These are phyloP conservation scores for Aspergillaceae sp. DNA, from an alignment of 2,329 filamentous ascomycete genomes.

Conservation along the genomic window DNA sequence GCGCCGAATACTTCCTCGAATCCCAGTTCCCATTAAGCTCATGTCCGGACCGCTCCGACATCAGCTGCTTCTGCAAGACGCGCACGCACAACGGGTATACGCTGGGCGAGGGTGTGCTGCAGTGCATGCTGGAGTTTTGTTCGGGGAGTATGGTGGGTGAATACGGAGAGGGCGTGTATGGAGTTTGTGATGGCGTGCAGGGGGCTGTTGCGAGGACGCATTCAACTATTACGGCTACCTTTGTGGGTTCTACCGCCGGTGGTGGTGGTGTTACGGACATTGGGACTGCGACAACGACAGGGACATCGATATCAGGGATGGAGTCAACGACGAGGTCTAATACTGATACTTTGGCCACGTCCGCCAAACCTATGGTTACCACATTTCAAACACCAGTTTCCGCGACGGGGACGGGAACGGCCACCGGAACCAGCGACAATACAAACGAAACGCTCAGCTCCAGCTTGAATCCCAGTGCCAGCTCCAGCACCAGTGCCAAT, in stretches of 20 bases:
- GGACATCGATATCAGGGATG: not conserved
- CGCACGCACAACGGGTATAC: slow-evolving; percentile 56
- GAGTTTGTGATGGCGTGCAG: slow-evolving; percentile 47
- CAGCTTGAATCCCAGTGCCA: too few relatives aligned
- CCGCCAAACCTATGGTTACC: slow-evolving; percentile 5
- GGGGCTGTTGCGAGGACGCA: slow-evolving; percentile 28
- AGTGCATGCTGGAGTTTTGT: slow-evolving; percentile 57
- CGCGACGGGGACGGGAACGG: slow-evolving; percentile 2
- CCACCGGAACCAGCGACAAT: too few relatives aligned
- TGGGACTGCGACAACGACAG: slow-evolving; percentile 1
- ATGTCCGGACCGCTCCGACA: slow-evolving; percentile 45
- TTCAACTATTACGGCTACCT: slow-evolving; percentile 29
- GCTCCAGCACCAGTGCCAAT: slow-evolving; percentile 8
- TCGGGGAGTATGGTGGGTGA: slow-evolving; percentile 31
- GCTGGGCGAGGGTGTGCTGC: slow-evolving; percentile 61
- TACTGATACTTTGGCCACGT: slow-evolving; percentile 3
- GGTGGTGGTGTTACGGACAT: not conserved
- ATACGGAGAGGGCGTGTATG: slow-evolving; percentile 38
- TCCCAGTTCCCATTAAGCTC: slow-evolving; percentile 46
- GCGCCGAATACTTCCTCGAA: slow-evolving; percentile 55
- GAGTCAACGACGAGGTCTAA: slow-evolving; percentile 1
- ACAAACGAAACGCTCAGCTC: too few relatives aligned
- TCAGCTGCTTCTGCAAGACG: slow-evolving; percentile 57
- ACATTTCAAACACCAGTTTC: slow-evolving; percentile 12
- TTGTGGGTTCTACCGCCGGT: slow-evolving; percentile 6